These are phyloP conservation scores for Isabelozyma heimii DNA, from an alignment of 805 yeast species.

Conservation along the genomic window DNA sequence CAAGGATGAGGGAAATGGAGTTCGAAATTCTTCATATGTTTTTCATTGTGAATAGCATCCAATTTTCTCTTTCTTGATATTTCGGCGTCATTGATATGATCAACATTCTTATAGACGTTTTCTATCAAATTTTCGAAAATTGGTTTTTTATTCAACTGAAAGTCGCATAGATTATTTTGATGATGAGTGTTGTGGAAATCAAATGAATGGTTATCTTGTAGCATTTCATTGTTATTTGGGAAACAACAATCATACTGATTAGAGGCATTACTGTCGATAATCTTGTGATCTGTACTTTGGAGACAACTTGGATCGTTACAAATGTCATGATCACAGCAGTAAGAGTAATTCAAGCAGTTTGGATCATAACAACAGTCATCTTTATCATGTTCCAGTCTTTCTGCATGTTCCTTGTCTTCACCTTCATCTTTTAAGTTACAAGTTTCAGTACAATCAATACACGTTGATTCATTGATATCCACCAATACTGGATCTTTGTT, in stretches of 20 bases:
- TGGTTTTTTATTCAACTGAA: conserved; percentile 26
- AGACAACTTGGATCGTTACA: conserved; percentile 2
- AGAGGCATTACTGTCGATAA: not conserved
- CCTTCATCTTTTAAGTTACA: not conserved
- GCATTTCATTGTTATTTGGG: not conserved
- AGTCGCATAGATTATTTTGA: conserved; percentile 24
- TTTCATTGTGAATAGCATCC: conserved; percentile 3
- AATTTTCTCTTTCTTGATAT: conserved; percentile 6
- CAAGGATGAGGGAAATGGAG: conserved; percentile 42
- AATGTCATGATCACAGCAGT: conserved; percentile 2
- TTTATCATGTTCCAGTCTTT: not conserved
- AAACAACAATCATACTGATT: conserved; percentile 1
- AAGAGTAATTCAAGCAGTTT: not conserved
- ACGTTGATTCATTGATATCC: not conserved
- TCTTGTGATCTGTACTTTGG: not conserved
- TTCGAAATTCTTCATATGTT: conserved; percentile 17
- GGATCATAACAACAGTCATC: conserved; percentile 4
- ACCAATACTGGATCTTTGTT: not conserved
- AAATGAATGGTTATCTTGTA: conserved; percentile 6
- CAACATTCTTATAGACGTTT: conserved; percentile 31
- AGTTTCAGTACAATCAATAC: not conserved
- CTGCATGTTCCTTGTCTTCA: not conserved
- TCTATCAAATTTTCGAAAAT: conserved; percentile 39
- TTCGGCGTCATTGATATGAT: conserved; percentile 7
- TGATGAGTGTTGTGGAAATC: conserved; percentile 3